These are phyloP conservation scores for Dimargaris xerosporica DNA, from an alignment of 192 early-diverging fungal species.

Conservation along the genomic window DNA sequence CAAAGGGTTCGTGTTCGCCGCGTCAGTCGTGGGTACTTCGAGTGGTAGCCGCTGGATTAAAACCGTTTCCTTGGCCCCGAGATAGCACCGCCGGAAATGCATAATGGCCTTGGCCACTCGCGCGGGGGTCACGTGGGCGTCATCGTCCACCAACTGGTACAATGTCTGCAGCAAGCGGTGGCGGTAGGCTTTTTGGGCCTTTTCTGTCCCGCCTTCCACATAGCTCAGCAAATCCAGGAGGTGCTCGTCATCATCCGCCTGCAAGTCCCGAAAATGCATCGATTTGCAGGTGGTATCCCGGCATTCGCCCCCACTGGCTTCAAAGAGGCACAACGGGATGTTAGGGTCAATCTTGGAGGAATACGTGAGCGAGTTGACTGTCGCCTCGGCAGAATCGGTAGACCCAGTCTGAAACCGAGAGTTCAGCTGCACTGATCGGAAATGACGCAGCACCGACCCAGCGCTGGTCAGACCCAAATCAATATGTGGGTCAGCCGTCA, in stretches of 20 bases:
- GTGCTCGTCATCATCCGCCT: not conserved
- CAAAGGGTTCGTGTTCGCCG: not conserved
- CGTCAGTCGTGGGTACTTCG: not conserved
- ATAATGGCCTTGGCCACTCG: not conserved
- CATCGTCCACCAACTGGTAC: not conserved
- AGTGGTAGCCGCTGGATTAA: not conserved
- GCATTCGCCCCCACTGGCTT: constrained; percentile 1
- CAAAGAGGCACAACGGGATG: not conserved
- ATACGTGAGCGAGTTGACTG: not conserved
- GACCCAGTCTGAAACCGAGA: not conserved
- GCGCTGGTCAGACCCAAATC: not conserved
- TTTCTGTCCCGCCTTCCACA: not conserved
- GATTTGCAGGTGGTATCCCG: not conserved
- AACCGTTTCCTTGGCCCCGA: not conserved
- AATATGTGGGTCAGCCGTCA: not conserved
- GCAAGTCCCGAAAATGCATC: constrained; percentile 4
- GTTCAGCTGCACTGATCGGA: not conserved
- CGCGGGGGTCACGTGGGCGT: not conserved
- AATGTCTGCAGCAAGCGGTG: not conserved
- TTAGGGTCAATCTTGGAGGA: constrained; percentile 3
- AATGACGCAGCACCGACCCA: not conserved
- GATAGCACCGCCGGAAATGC: not conserved
- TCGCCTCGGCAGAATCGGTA: too few relatives aligned
- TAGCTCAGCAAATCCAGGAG: not conserved
- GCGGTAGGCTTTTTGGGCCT: not conserved